Percentiles rank a stretch among this genome's conserved stretches.
Conservation (phyloP, 2,329 filamentous ascomycete species). For the Trichoderma sp. region DNA sequence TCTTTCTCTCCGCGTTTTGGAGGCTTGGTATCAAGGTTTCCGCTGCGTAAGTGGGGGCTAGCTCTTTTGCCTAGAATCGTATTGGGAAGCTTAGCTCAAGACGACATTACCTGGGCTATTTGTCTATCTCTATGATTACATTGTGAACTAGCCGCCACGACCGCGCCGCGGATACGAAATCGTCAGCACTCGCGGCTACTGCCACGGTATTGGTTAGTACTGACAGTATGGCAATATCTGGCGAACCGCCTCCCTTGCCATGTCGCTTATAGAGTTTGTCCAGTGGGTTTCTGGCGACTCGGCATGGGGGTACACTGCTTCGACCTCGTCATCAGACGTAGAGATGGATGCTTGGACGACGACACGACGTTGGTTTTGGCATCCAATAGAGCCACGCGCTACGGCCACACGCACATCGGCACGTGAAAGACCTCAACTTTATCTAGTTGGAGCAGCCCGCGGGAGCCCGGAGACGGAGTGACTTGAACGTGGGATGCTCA, state of each 20-base stretch:
- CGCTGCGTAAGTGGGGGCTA: not conserved
- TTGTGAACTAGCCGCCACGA: constrained; percentile 3
- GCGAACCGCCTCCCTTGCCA: not conserved
- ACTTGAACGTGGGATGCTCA: not conserved
- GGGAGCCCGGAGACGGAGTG: not conserved
- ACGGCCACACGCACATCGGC: not conserved
- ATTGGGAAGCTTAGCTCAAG: not conserved
- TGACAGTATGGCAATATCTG: not conserved
- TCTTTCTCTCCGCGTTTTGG: not conserved
- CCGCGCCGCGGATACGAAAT: constrained; percentile 8
- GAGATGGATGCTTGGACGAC: not conserved
- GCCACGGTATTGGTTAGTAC: not conserved
- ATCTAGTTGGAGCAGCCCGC: not conserved
- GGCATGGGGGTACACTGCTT: not conserved
- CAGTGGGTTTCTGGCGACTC: not conserved
- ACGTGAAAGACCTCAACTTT: not conserved
- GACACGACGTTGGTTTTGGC: not conserved
- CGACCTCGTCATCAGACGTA: not conserved
- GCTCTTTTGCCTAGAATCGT: not conserved
- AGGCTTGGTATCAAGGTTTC: not conserved
- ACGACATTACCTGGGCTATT: not conserved
- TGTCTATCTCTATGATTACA: not conserved
- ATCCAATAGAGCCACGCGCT: not conserved
- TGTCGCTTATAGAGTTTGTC: constrained; percentile 1
- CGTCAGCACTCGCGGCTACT: not conserved